These are phyloP conservation scores for Pichia insulana DNA, from an alignment of 805 yeast genomes.

Conservation along the genomic window DNA sequence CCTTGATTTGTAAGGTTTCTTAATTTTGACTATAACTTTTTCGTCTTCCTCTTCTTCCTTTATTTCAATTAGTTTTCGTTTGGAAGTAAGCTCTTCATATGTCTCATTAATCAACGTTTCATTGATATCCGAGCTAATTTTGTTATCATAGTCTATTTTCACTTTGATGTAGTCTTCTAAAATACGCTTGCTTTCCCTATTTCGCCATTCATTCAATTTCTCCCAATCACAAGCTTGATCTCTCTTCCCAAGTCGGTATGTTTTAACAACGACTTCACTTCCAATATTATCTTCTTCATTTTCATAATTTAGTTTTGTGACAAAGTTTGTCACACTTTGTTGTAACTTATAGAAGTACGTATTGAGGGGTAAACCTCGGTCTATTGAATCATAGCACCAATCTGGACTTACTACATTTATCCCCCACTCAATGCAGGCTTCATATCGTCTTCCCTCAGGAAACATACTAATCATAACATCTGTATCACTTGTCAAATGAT, in stretches of 20 bases:
- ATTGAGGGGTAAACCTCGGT: conserved; percentile 36
- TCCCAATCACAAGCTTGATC: conserved; percentile 15
- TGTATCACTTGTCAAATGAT: conserved; percentile 37
- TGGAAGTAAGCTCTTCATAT: background rate
- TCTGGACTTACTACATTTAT: conserved; percentile 47
- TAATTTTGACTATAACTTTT: conserved; percentile 19
- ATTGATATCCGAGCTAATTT: background rate
- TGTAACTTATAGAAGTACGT: conserved; percentile 31
- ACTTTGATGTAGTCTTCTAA: conserved; percentile 7
- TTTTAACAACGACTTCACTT: conserved; percentile 7
- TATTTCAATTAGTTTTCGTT: background rate
- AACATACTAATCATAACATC: conserved; percentile 42
- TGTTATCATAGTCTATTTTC: background rate
- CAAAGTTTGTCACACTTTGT: conserved; percentile 31
- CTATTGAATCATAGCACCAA: conserved; percentile 40
- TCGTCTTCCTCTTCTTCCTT: conserved; percentile 15
- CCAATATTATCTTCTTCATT: conserved; percentile 8
- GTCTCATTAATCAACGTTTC: background rate
- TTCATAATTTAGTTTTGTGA: conserved; percentile 22
- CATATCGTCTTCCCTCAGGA: conserved; percentile 44
- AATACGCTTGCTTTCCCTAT: conserved; percentile 3
- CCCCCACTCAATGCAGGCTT: conserved; percentile 44
- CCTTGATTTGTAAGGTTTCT: background rate
- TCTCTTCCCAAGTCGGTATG: conserved; percentile 12
- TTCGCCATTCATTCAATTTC: conserved; percentile 10